These are phyloP conservation scores for Cucurbita maxima DNA, from an alignment of 306 rosid genomes.

Conservation along the genomic window DNA sequence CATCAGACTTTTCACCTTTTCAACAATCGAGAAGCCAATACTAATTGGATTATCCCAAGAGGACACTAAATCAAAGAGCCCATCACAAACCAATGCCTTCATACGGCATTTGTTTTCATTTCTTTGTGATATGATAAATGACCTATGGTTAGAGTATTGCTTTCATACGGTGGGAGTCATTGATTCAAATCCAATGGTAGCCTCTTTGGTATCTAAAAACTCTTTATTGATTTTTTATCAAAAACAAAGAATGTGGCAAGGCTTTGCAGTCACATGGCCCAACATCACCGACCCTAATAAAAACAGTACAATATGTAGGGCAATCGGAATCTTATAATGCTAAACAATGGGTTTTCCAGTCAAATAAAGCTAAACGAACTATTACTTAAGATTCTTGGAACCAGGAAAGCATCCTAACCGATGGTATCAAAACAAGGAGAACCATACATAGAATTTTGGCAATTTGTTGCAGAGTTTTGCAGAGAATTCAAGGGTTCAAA, in stretches of 20 bases:
- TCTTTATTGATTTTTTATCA: no score
- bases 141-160: no score
- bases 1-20: background rate
- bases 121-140: no score
- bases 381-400: background rate
- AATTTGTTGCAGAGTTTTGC: conserved; percentile 1
- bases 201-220: no score
- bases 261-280: conserved; percentile 9
- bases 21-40: background rate
- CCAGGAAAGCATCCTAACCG: background rate
- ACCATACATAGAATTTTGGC: background rate
- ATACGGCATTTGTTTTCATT: no score
- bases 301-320: background rate
- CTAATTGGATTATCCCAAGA: no score
- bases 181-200: no score
- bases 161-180: no score
- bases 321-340: background rate
- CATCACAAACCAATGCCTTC: background rate
- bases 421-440: background rate
- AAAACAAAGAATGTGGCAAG: conserved; percentile 5
- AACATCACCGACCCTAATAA: conserved; percentile 8
- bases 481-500: background rate
- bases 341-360: background rate
- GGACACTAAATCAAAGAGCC: background rate
- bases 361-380: conserved; percentile 1